Percentiles rank a stretch among this genome's conserved stretches.
These are phyloP conservation scores for Hanseniaspora guilliermondii DNA, from an alignment of 805 yeast species.

Conservation along the genomic window DNA sequence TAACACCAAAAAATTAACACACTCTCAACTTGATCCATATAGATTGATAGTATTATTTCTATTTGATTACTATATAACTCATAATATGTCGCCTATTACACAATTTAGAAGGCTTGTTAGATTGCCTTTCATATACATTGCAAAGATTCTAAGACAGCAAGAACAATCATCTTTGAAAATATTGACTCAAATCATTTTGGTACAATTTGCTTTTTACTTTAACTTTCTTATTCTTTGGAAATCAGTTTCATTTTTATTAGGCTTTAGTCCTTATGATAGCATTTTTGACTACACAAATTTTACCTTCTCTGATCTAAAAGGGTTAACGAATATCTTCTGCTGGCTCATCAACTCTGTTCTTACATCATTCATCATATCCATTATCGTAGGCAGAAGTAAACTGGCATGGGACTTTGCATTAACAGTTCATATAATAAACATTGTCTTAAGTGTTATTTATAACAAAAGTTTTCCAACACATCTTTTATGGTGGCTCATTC, in stretches of 20 bases:
- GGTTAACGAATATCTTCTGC: slow-evolving; percentile 55
- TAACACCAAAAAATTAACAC: too few relatives aligned
- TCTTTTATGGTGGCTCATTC: slow-evolving; percentile 76
- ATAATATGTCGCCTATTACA: not conserved
- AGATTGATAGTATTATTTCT: too few relatives aligned
- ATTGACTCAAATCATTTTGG: not conserved
- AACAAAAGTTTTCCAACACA: slow-evolving; percentile 55
- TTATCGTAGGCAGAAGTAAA: slow-evolving; percentile 84
- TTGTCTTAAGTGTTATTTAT: slow-evolving; percentile 33
- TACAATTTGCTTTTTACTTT: slow-evolving; percentile 3
- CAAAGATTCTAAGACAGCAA: slow-evolving; percentile 2
- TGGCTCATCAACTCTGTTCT: slow-evolving; percentile 79
- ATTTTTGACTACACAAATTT: slow-evolving; percentile 58
- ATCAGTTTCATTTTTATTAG: not conserved
- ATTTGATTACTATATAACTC: too few relatives aligned
- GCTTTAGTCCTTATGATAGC: not conserved
- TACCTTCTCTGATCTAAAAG: slow-evolving; percentile 48
- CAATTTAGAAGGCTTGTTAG: slow-evolving; percentile 5
- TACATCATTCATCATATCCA: slow-evolving; percentile 70
- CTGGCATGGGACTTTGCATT: slow-evolving; percentile 93
- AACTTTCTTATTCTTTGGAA: slow-evolving; percentile 6
- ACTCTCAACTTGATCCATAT: too few relatives aligned
- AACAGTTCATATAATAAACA: slow-evolving; percentile 78
- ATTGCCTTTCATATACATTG: not conserved
- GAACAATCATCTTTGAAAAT: slow-evolving; percentile 4